These are phyloP conservation scores for Hemileia vastatrix DNA, from an alignment of 1,284 basidiomycete genomes.

Conservation along the genomic window DNA sequence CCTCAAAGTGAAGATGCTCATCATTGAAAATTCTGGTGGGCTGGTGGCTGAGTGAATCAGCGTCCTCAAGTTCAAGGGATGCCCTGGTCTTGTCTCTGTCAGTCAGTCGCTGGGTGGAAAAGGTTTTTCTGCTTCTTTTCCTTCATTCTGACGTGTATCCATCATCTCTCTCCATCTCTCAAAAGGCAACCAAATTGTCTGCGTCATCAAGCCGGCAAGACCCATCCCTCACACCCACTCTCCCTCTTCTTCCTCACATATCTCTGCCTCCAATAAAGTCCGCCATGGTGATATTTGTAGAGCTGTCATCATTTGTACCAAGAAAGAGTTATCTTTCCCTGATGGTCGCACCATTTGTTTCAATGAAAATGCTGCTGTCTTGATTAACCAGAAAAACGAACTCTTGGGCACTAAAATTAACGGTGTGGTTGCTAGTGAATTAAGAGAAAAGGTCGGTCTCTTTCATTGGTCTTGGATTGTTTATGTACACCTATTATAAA, in stretches of 20 bases:
- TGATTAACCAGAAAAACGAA: slow-evolving; percentile 93
- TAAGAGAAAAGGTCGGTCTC: slow-evolving; percentile 61
- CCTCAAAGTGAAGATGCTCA: too few species aligned
- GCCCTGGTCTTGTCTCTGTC: too few species aligned
- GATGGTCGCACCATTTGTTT: slow-evolving; percentile 80
- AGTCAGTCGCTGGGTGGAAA: too few species aligned
- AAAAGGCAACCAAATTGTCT: slow-evolving; percentile 96
- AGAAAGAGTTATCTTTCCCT: slow-evolving; percentile 68
- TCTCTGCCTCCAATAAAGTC: slow-evolving; percentile 49
- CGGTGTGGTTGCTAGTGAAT: slow-evolving; percentile 81
- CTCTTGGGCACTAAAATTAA: slow-evolving; percentile 91
- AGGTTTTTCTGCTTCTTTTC: too few species aligned
- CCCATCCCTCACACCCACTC: slow-evolving; percentile 52
- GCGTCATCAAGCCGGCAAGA: slow-evolving; percentile 88
- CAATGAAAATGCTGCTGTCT: slow-evolving; percentile 94
- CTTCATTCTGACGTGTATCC: too few species aligned
- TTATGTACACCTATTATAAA: too few species aligned
- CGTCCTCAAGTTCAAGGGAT: too few species aligned
- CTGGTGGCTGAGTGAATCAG: too few species aligned
- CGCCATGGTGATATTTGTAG: slow-evolving; percentile 84
- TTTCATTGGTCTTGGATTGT: too few species aligned
- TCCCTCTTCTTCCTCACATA: slow-evolving; percentile 18
- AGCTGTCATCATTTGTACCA: slow-evolving; percentile 87
- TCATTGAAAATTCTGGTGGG: too few species aligned
- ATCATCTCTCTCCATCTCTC: too few species aligned